Conservation (phyloP, 352 stramenopile genomes). For the Phytophthora tentaculata region DNA sequence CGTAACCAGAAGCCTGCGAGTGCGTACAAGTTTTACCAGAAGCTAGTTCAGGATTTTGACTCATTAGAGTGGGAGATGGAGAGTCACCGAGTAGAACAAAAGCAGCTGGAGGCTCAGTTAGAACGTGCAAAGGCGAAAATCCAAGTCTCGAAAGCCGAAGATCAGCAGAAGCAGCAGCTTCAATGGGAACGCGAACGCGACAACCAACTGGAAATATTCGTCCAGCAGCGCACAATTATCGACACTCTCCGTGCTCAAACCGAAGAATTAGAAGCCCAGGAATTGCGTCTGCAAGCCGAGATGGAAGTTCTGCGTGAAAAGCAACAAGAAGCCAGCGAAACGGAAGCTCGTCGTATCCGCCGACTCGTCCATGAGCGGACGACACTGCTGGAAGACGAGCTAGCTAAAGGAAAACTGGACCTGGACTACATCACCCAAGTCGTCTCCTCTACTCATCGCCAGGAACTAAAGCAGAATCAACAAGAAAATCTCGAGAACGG, state of each 20-base stretch:
- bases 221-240: conserved; percentile 29
- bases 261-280: conserved; percentile 41
- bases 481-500: conserved; percentile 2
- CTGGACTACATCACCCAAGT: conserved; percentile 56
- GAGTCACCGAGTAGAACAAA: conserved; percentile 28
- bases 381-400: conserved; percentile 51
- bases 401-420: conserved; percentile 52
- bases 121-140: conserved; percentile 25
- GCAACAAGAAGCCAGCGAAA: conserved; percentile 45
- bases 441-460: conserved; percentile 25
- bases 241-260: conserved; percentile 27
- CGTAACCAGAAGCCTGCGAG: conserved; percentile 29
- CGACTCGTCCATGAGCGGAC: conserved; percentile 55
- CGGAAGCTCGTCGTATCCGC: conserved; percentile 45
- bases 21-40: conserved; percentile 63
- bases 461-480: conserved; percentile 18
- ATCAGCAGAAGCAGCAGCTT: conserved; percentile 26
- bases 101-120: conserved; percentile 37
- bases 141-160: conserved; percentile 12
- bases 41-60: conserved; percentile 56
- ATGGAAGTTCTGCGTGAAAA: conserved; percentile 55
- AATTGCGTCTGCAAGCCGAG: conserved; percentile 52
- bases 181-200: conserved; percentile 56
- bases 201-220: conserved; percentile 40
- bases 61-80: conserved; percentile 53